Conservation (phyloP, 495 filamentous ascomycete genomes). For the Penicillium salamii region DNA sequence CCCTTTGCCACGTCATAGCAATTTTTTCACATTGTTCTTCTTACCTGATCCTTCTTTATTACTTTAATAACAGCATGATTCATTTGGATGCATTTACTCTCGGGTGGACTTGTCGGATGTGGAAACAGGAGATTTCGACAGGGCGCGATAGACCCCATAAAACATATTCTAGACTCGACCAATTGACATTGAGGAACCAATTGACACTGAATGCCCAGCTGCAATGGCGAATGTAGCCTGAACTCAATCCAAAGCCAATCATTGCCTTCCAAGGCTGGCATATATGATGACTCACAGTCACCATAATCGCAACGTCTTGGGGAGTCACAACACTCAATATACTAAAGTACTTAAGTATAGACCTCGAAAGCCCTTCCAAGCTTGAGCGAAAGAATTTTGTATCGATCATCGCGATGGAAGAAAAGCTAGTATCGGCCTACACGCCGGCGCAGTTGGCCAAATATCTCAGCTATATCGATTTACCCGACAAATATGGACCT, state of each 20-base stretch:
- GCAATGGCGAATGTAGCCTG: not conserved
- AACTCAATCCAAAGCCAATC: not conserved
- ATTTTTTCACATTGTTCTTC: not conserved
- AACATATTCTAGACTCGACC: no score
- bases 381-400: no score
- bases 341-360: not conserved
- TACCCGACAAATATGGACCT: conserved; percentile 17
- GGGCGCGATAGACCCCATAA: not conserved
- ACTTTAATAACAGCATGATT: no score
- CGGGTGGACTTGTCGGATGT: not conserved
- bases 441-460: conserved; percentile 18
- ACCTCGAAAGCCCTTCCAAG: no score
- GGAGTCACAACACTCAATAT: not conserved
- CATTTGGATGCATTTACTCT: not conserved
- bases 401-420: conserved; percentile 6
- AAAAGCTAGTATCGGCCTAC: conserved; percentile 10
- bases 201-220: no score
- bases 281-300: not conserved
- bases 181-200: not conserved
- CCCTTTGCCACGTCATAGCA: not conserved
- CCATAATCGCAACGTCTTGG: no score
- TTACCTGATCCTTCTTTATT: not conserved
- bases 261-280: not conserved
- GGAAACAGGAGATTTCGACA: not conserved
- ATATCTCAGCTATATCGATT: conserved; percentile 21